Evolutionary conservation across 495 filamentous ascomycete genomes (phyloP).

Genomic region (Tuber magnatum): DNA sequence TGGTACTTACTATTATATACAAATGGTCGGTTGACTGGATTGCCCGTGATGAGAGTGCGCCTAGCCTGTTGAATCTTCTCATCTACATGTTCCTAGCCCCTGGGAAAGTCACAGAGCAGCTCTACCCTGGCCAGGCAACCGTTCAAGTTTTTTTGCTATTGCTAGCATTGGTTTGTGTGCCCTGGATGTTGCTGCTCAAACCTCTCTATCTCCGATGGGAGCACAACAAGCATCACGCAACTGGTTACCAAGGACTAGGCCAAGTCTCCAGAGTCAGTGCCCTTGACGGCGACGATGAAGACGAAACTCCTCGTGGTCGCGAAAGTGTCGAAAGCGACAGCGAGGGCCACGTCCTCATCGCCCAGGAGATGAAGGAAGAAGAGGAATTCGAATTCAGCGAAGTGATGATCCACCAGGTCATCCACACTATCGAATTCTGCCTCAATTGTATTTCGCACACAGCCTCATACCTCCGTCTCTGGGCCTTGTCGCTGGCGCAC

Average conservation of each 20-base stretch:
- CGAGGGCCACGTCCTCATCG: constrained; percentile 88
- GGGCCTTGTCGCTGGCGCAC: constrained; percentile 94
- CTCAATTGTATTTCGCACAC: constrained; percentile 99
- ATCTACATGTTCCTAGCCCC: constrained; percentile 99
- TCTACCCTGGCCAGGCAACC: constrained; percentile 67
- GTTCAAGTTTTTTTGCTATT: constrained; percentile 77
- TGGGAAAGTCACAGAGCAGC: constrained; percentile 57
- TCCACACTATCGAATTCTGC: constrained; percentile 99
- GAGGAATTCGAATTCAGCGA: constrained; percentile 96
- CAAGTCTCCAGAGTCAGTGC: constrained; percentile 79
- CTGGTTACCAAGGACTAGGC: constrained; percentile 79
- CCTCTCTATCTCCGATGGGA: constrained; percentile 88
- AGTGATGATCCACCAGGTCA: constrained; percentile 97
- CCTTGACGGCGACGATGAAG: constrained; percentile 74
- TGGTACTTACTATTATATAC: constrained; percentile 87
- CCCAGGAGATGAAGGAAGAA: constrained; percentile 76
- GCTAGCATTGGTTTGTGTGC: constrained; percentile 76
- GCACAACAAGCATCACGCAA: constrained; percentile 76
- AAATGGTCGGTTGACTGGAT: constrained; percentile 94
- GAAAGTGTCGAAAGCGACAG: constrained; percentile 69
- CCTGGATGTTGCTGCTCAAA: constrained; percentile 87
- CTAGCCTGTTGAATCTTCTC: constrained; percentile 92
- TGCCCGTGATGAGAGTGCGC: constrained; percentile 58
- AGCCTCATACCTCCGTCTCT: constrained; percentile 95
- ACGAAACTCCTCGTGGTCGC: constrained; percentile 50